A percentile compares a stretch with the other conserved stretches of the same genome.
Evolutionary conservation across 176 grass and related monocot species (phyloP).

Genomic region (Themeda triandra): DNA sequence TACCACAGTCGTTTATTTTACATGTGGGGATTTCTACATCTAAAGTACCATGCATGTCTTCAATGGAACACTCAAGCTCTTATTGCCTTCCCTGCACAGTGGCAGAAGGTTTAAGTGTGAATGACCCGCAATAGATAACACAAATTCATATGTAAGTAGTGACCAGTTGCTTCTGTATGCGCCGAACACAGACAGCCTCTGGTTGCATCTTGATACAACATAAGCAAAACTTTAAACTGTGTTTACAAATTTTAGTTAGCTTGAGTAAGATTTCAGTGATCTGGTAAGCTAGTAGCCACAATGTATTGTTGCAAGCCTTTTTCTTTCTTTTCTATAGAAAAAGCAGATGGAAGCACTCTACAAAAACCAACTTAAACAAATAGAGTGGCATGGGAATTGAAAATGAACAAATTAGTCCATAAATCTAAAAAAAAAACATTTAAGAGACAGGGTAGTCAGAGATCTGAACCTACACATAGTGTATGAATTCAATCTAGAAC

Average conservation of each 20-base stretch:
- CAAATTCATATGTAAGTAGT: not conserved
- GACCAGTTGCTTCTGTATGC: not conserved
- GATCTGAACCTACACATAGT: no score
- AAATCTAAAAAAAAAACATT: no score
- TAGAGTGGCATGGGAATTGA: no score
- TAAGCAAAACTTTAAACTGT: not conserved
- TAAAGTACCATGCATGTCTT: conserved; percentile 6
- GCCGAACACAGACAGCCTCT: not conserved
- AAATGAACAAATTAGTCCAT: no score
- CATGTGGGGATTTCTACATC: conserved; percentile 33
- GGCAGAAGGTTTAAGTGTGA: not conserved
- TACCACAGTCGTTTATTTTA: conserved; percentile 34
- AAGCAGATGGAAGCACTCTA: not conserved
- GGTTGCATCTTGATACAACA: not conserved
- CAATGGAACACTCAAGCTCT: not conserved
- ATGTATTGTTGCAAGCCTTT: not conserved
- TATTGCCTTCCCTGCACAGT: conserved; percentile 42
- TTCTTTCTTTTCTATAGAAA: not conserved
- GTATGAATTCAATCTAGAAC: no score
- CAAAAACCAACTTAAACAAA: no score
- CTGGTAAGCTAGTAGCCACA: not conserved
- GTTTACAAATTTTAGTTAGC: not conserved
- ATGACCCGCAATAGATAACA: not conserved
- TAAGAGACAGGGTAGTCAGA: no score
- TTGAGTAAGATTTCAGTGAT: not conserved